Evolutionary conservation across 257 asterid species (phyloP), one percentile per base, ranked within the genome.

Genomic region (Scutellaria minor): DNA sequence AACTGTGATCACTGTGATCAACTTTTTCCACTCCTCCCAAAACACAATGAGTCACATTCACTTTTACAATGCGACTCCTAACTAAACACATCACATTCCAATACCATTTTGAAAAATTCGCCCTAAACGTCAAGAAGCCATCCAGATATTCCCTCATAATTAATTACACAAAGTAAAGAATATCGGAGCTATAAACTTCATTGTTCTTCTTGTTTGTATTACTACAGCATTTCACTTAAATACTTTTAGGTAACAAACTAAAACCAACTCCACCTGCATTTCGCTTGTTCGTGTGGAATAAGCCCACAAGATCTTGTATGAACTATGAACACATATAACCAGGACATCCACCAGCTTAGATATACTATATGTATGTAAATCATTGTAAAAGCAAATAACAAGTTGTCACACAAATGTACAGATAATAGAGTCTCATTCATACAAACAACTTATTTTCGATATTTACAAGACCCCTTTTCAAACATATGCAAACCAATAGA

Each of bases 81-180:
- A 56, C 42, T 20, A 41, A 3, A 46, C 27, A 58, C 45, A 24
- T 13, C 6, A 14, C 46, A 10, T 37, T 48, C 57, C 42, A 40
- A 4, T 61, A 61, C n/a, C 5, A 11, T 14, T 1, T 40, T 14
- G 8, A 0, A 60, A 37, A 7, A 39, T 18, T 39, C 35, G 24
- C 7, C 47, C 27, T 51, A 22, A 15, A 61, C 22, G 5, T 3
- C 5, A 13, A 8, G 40, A 60, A 60, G 48, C n/a, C 46, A 37
- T 31, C 66, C 3, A 3, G 14, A 48, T n/a, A n/a, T 13, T 60
- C 20, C 66, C 48, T n/a, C 4, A 6, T 15, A 35, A 18, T 18
- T 18, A 24, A 75, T 9, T 10, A 58, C 10, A 20, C 52, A 15
- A 64, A 66, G 53, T 6, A 27, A 64, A 74, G 18, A 66, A 57